Evolutionary conservation across 139 green algal genomes (phyloP).

Genomic region (Auxenochlorella protothecoides): DNA sequence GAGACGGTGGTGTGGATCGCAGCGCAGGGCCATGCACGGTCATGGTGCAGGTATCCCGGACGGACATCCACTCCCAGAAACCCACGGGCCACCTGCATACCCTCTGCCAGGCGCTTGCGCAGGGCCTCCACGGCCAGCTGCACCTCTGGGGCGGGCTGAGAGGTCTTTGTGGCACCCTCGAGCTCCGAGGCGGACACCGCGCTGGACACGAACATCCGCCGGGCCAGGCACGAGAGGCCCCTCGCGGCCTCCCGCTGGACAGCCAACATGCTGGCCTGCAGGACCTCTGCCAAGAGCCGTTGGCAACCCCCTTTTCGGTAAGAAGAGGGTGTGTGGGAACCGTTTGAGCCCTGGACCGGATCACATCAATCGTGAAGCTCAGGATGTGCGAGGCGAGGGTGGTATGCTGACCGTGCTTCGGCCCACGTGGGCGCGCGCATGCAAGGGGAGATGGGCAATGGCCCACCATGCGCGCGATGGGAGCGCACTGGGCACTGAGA

Average conservation of each 20-base stretch:
- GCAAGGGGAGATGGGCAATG: no score
- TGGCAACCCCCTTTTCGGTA: not conserved
- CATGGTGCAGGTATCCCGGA: not conserved
- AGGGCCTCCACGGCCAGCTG: constrained; percentile 16
- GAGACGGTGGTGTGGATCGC: no score
- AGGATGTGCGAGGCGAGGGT: no score
- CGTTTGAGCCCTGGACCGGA: not conserved
- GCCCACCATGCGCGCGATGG: no score
- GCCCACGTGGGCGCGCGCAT: no score
- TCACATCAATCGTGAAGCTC: not conserved
- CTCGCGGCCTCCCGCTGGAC: not conserved
- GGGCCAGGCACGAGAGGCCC: not conserved
- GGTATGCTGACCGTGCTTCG: no score
- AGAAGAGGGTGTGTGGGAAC: not conserved
- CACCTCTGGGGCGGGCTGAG: not conserved
- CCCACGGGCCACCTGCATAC: constrained; percentile 4
- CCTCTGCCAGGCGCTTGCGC: constrained; percentile 24
- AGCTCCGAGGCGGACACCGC: not conserved
- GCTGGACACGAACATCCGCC: not conserved
- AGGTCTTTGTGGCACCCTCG: not conserved
- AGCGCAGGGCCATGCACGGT: no score
- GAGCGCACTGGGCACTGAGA: no score
- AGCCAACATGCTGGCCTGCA: not conserved
- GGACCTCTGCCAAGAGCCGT: no score
- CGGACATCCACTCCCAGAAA: constrained; percentile 1